A percentile compares a stretch with the other conserved stretches of the same genome.
Conservation (phyloP, 257 asterid genomes). For the Forsythia suspensa region DNA sequence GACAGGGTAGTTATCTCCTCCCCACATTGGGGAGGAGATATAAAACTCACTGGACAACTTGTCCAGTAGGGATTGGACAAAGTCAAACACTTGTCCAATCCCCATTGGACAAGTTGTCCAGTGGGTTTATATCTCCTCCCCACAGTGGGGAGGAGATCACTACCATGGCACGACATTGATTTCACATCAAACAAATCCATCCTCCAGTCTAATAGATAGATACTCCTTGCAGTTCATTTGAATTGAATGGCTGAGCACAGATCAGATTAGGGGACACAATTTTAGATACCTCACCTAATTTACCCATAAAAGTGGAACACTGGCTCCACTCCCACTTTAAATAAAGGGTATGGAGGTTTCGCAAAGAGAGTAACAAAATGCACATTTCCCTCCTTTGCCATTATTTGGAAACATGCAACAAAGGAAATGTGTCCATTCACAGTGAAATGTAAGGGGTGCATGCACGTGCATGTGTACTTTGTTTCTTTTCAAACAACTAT, state of each 20-base stretch:
- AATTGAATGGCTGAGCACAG: not conserved
- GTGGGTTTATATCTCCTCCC: no score
- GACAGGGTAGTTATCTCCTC: no score
- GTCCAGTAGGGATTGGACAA: no score
- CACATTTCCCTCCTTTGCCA: not conserved
- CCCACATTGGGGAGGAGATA: no score
- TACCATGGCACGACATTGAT: no score
- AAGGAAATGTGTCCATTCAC: not conserved
- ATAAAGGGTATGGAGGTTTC: not conserved
- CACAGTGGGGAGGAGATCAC: no score
- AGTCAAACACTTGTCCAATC: no score
- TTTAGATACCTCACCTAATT: not conserved
- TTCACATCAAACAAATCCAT: no score
- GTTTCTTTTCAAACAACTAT: not conserved
- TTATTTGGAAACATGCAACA: not conserved
- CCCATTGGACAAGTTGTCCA: no score
- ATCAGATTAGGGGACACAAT: not conserved
- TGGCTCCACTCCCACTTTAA: not conserved
- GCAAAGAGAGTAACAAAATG: not conserved
- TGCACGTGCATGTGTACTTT: not conserved
- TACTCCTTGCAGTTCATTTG: not conserved
- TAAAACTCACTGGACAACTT: no score
- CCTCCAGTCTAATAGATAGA: not conserved
- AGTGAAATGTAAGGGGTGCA: not conserved
- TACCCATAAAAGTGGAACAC: not conserved